Base-by-base conservation (phyloP, 2,329 filamentous ascomycete genomes). In the Talaromyces sp. region DNA sequence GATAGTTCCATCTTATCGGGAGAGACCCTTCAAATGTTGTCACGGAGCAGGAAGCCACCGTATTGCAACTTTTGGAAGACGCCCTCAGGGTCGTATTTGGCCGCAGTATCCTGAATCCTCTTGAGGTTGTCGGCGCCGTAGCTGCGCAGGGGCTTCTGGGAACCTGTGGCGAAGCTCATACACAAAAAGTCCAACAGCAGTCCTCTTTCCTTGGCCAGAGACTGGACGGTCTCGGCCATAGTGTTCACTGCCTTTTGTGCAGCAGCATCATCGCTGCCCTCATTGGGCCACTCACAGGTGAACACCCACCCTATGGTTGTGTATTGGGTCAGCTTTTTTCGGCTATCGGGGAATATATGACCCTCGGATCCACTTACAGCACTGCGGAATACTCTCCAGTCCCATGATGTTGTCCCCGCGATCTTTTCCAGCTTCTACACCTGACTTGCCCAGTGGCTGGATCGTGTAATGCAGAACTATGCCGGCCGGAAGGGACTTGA, bases 401-500 rank as follows among this genome's bases (percentile, higher is more conserved):
- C 57, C 54, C 57, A 61, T 48, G n/a, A 60, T 56, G 28, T 57
- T 58, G 11, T 39, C 57, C 28, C 57, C 60, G 10, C 45, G 54
- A 28, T 55, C 50, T 9, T 54, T 58, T 19, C 57, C 57, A n/a
- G 41, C 54, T 31, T 50, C 40, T 5, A 61, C 41, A 51, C 43
- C 50, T 37, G 53, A 33, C 13, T n/a, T 56, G 41, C 60, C 57
- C 25, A 61, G 3, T 10, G 57, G 57, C 31, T 61, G 60, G 17
- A 57, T 57, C 10, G 48, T 56, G 17, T 39, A 56, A 56, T 56
- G 40, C n/a, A 56, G 25, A 28, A 48, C 53, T 9, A 2, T 5
- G n/a, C 41, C 53, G 5, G 9, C 31, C 11, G 53, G 53, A 3
- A 56, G 53, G 19, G 5, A 21, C 17, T 56, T 56, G 19, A 17